Evolutionary conservation across 192 early-diverging fungal genomes (phyloP), one percentile per base, ranked within the genome.

Genomic region (Podila epigama): DNA sequence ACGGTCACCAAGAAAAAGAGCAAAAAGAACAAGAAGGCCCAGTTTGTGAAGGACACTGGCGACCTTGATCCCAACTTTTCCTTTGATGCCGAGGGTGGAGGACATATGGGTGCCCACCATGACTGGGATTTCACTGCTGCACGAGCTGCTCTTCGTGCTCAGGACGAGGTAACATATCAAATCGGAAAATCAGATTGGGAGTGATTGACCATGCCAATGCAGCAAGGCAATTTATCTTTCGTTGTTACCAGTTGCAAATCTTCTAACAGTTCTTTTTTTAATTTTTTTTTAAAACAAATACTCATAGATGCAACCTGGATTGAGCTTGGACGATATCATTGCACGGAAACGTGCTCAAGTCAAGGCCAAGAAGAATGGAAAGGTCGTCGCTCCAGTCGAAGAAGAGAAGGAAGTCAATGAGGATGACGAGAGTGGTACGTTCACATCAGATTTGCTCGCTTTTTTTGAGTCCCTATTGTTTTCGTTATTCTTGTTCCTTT

Each of bases 71-170:
- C 87, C 11, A 89, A 81, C 20, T 97, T 97, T 61, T 85, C 88
- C 6, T 92, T 97, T 56, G 90, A 92, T 60, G 70, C 91, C 31
- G 92, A 94, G 32, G 88, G 90, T 52, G 92, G 90, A 51, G 85
- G 83, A 50, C 81, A 87, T 63, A 68, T 70, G 55, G 80, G 85
- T 13, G 75, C 82, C n/a, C 82, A 81, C 9, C 84, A 92, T 69
- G 83, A 88, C 6, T 92, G 93, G 86, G 94, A 97, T 69, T 96
- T 97, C 63, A 87, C 87, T 12, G 84, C 86, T 50, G 94, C 93
- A 27, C 83, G 92, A 56, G 91, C 87, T 4, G 90, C 89, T 48
- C 73, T 97, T 33, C 91, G 89, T 73, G 78, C 75, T 33, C 84
- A 85, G 57, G 81, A 84, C 34, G 55, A 67, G 72, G 86, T 87